phyloP scores from a whole-genome alignment of 2,329 filamentous ascomycete species.

The Parafenestella ontariensis region DNA sequence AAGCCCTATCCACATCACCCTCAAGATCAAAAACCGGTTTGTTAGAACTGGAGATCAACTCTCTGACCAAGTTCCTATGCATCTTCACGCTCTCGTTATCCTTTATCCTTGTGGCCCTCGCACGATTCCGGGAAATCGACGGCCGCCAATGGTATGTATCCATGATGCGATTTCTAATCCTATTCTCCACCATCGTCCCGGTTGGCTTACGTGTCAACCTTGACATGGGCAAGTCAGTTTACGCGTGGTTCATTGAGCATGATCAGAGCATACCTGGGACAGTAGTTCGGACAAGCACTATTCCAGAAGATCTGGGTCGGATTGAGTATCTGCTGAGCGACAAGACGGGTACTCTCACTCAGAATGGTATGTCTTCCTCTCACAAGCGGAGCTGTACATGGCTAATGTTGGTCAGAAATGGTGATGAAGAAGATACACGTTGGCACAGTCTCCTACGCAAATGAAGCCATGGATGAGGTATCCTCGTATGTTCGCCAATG shows the following conservation, averaged over 20 bases:
- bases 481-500: conserved; percentile 83
- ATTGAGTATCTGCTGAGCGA: conserved; percentile 97
- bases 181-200: conserved; percentile 99
- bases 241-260: conserved; percentile 92
- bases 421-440: conserved; percentile 99
- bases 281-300: conserved; percentile 94
- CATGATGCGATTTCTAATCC: conserved; percentile 95
- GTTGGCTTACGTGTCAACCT: conserved; percentile 96
- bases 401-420: conserved; percentile 69
- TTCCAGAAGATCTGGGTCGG: conserved; percentile 92
- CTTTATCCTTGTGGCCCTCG: conserved; percentile 83
- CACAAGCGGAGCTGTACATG: background rate
- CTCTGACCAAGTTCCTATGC: conserved; percentile 93
- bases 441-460: conserved; percentile 96
- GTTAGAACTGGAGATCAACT: conserved; percentile 96
- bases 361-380: conserved; percentile 68
- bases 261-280: conserved; percentile 90
- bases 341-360: conserved; percentile 97
- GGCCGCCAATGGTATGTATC: conserved; percentile 88
- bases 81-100: conserved; percentile 86
- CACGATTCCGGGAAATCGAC: conserved; percentile 75
- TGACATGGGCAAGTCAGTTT: conserved; percentile 95
- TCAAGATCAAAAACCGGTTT: conserved; percentile 94
- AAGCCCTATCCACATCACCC: conserved; percentile 88
- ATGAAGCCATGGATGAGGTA: conserved; percentile 99